Percentiles rank a stretch among this genome's conserved stretches.
phyloP scores from a whole-genome alignment of 768 basidiomycete genomes.

The Chalciporus chontae region DNA sequence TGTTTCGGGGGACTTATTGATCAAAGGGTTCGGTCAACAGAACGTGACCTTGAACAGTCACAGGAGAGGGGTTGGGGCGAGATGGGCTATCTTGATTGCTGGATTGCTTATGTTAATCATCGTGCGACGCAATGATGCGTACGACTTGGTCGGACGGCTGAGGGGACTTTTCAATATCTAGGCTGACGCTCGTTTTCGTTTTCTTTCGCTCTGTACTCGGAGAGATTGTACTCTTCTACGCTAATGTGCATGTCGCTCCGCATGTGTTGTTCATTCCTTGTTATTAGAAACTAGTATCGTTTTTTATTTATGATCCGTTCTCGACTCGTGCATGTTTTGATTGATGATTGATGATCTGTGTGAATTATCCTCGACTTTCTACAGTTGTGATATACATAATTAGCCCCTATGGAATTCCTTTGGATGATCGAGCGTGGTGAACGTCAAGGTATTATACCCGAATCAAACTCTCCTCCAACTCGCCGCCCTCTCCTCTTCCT shows the following conservation, averaged over 20 bases:
- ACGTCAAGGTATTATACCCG: not conserved
- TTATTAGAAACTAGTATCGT: not conserved
- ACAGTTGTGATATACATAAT: not conserved
- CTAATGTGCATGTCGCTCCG: not conserved
- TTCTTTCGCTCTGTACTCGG: too few species aligned
- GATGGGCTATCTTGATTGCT: constrained; percentile 7
- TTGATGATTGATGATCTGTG: not conserved
- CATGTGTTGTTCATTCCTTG: not conserved
- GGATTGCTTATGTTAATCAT: constrained; percentile 6
- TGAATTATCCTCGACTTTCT: not conserved
- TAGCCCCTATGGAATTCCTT: not conserved
- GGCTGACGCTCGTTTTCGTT: too few species aligned
- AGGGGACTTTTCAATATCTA: constrained; percentile 16
- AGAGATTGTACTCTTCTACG: not conserved
- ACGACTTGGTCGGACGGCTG: constrained; percentile 3
- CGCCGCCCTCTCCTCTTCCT: constrained; percentile 14
- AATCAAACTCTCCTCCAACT: constrained; percentile 16
- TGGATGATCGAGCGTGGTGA: not conserved
- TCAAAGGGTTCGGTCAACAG: constrained; percentile 6
- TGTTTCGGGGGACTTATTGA: constrained; percentile 11
- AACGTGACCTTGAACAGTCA: not conserved
- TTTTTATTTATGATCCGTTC: not conserved
- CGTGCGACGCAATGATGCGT: constrained; percentile 1
- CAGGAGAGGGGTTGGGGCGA: not conserved
- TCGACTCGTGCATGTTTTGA: not conserved